Conservation (phyloP, 768 basidiomycete genomes). For the Russula dissimulans region DNA sequence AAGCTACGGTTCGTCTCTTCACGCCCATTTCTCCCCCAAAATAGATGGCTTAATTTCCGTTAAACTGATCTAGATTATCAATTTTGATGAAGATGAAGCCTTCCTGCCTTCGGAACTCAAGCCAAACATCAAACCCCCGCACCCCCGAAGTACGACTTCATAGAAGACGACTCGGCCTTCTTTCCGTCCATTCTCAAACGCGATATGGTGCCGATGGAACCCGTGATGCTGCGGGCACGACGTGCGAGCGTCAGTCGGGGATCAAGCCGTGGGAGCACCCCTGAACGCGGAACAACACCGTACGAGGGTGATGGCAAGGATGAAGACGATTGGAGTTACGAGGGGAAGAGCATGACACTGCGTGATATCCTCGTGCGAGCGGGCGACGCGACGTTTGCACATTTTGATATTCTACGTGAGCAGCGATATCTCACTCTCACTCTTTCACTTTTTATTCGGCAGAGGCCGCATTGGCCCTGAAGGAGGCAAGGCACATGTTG, state of each 20-base stretch:
- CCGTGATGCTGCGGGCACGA: constrained; percentile 1
- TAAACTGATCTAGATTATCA: constrained; percentile 14
- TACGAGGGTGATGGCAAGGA: constrained; percentile 14
- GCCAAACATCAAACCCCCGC: constrained; percentile 6
- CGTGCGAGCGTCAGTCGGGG: constrained; percentile 4
- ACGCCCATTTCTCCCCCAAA: not conserved
- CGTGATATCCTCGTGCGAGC: constrained; percentile 37
- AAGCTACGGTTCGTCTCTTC: constrained; percentile 5
- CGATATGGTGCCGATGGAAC: constrained; percentile 10
- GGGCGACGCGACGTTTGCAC: constrained; percentile 26
- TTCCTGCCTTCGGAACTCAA: constrained; percentile 15
- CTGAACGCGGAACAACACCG: constrained; percentile 10
- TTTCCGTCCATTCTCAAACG: constrained; percentile 15
- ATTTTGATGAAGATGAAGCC: constrained; percentile 15
- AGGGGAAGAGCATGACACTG: constrained; percentile 40
- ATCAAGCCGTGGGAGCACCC: constrained; percentile 15
- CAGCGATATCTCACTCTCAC: constrained; percentile 10
- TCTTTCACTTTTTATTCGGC: not conserved
- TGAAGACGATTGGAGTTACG: constrained; percentile 28
- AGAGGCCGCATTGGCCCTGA: constrained; percentile 2
- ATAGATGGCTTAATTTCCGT: constrained; percentile 13
- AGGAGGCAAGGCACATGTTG: not conserved
- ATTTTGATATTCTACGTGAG: constrained; percentile 34
- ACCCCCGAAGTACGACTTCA: constrained; percentile 13
- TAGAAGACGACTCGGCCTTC: constrained; percentile 14